These are phyloP conservation scores for Lentithecium fluviatile DNA, from an alignment of 495 filamentous ascomycete genomes.

Conservation along the genomic window DNA sequence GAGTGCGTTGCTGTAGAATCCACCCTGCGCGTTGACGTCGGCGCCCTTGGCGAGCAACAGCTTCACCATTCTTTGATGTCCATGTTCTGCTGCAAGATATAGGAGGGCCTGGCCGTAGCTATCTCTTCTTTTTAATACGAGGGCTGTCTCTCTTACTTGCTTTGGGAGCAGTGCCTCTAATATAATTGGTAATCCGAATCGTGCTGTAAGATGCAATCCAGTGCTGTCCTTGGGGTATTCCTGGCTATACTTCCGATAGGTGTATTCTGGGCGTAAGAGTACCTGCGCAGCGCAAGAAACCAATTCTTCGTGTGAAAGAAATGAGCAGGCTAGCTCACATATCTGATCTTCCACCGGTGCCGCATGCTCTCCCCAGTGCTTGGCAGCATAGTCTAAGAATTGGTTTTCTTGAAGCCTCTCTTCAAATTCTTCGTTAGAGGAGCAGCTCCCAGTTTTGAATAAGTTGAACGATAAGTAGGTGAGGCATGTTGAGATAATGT, in stretches of 20 bases:
- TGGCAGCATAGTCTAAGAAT: conserved; percentile 48
- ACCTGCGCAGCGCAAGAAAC: conserved; percentile 15
- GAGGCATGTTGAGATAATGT: conserved; percentile 45
- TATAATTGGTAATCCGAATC: conserved; percentile 17
- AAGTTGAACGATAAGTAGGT: conserved; percentile 48
- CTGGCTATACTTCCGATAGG: conserved; percentile 13
- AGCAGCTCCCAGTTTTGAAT: conserved; percentile 41
- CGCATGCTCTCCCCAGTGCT: conserved; percentile 51
- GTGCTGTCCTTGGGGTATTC: conserved; percentile 6
- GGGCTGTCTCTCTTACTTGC: background rate
- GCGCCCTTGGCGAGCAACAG: background rate
- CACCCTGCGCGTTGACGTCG: background rate
- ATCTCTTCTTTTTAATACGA: background rate
- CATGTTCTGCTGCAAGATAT: background rate
- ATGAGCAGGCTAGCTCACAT: conserved; percentile 11
- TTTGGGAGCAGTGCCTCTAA: background rate
- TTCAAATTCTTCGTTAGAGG: conserved; percentile 37
- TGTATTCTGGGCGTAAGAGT: conserved; percentile 7
- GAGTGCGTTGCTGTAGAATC: too few relatives aligned
- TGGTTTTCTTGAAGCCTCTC: conserved; percentile 34
- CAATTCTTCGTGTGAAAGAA: background rate
- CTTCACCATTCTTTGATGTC: background rate
- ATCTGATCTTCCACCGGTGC: conserved; percentile 28
- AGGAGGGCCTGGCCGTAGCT: background rate
- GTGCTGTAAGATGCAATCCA: conserved; percentile 20